Base-by-base conservation (phyloP, 78 protist species). In the Dictyostelium capitatum region DNA sequence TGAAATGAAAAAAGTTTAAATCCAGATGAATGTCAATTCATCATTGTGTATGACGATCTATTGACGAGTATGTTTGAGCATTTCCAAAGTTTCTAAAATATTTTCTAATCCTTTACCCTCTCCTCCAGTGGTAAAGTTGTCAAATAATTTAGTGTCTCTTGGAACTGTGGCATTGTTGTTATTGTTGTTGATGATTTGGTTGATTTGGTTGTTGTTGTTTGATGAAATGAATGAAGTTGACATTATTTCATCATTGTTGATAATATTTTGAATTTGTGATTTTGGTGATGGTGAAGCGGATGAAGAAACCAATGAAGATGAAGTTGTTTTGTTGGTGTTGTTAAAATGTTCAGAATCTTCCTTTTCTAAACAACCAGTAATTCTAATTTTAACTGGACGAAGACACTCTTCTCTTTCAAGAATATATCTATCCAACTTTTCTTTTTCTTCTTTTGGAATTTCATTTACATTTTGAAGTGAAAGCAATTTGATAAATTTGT, bases 361-460 rank as follows among this genome's bases (percentile, higher is more conserved):
- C 37, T 87, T 87, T 50, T 87, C 93, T 32, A 87, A 51, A 53
- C 93, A 87, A 20, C 93, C 95, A 48, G 96, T 93, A 23, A 93
- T 93, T 48, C 96, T 53, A 47, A 93, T 93, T 83, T 85, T 93
- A n/a, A 93, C 96, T 25, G 96, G 96, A 79, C 90, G 81, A 14
- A 93, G 89, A n/a, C 96, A 93, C 28, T 93, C 94, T 72, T 83
- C 96, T 54, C 90, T 51, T 51, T 93, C 96, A 12, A 53, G 65
- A 30, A 93, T 79, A 17, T 70, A 72, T 54, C 80, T 79, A 5
- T 93, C 94, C 41, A 93, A 73, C 51, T 85, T 93, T 37, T 93
- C 92, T 32, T 73, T 79, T 51, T 93, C 96, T 47, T 93, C 96
- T 74, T 73, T 79, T 56, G 92, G 80, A 4, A 78, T 82, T 10